Base-by-base conservation (phyloP, 2,329 filamentous ascomycete genomes). In the Reticulascus tulasneorum region DNA sequence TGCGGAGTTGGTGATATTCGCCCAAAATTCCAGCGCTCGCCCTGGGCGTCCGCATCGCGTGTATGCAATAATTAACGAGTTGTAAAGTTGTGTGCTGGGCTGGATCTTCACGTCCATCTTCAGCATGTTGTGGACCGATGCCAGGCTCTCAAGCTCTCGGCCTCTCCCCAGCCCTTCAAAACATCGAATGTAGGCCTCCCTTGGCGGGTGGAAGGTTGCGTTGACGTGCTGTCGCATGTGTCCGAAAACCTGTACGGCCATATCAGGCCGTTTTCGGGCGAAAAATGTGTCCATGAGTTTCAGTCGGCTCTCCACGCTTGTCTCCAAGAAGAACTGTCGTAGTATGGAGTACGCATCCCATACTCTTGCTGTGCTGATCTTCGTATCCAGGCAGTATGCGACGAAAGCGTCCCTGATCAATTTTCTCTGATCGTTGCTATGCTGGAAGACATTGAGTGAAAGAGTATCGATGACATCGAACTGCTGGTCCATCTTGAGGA, bases 61-160 rank as follows among this genome's bases (percentile, higher is more conserved):
- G 54, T 94, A 91, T 0, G 87, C 90, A 10, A 93, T 71, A 81
- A 98, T 95, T 31, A 97, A 67, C 0, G 84, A 80, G 51, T 95
- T 97, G 49, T 84, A 79, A 3, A 97, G 68, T 37, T 68, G 71
- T 1, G 91, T 97, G 48, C 76, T 81, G 5, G 83, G 73, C 48
- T 90, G 80, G 23, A 97, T 73, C 26, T 78, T 76, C n/a, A 82
- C 74, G 58, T 98, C 93, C 58, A 96, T 82, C 64, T 95, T 97
- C 47, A 96, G 72, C 78, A 95, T 91, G 55, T 96, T 95, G 64
- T 95, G 85, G 3, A 94, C 77, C 44, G 84, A 77, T 40, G 80
- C 77, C 15, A 96, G 65, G 26, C 79, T 80, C 37, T 66, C 64
- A 24, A 41, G 27, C 36, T 68, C 64, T 2, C 63, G 62, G 26